These are phyloP conservation scores for Leptosphaerulina australis DNA, from an alignment of 2,329 filamentous ascomycete species.

Conservation along the genomic window DNA sequence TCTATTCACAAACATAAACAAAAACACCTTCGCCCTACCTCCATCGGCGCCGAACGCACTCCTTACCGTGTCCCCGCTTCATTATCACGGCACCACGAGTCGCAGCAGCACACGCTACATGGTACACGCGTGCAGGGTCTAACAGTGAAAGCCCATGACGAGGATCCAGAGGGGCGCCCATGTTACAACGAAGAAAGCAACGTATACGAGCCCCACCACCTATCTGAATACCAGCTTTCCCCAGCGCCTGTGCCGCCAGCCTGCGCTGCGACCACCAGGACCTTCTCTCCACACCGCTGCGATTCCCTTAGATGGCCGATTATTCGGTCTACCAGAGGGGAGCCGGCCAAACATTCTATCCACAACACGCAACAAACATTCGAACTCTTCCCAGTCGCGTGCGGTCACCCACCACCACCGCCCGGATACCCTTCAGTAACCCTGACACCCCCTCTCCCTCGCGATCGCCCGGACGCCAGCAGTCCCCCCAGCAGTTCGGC, in stretches of 20 bases:
- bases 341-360: slow-evolving; percentile 65
- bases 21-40: slow-evolving; percentile 4
- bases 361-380: slow-evolving; percentile 58
- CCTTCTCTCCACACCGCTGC: slow-evolving; percentile 28
- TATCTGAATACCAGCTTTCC: slow-evolving; percentile 43
- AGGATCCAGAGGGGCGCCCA: slow-evolving; percentile 48
- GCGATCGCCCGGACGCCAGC: slow-evolving; percentile 60
- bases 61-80: slow-evolving; percentile 24
- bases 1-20: slow-evolving; percentile 6
- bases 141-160: slow-evolving; percentile 43
- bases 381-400: slow-evolving; percentile 55
- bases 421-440: slow-evolving; percentile 52
- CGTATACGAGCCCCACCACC: slow-evolving; percentile 53
- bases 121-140: slow-evolving; percentile 35
- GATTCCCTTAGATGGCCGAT: slow-evolving; percentile 69
- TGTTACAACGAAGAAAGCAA: slow-evolving; percentile 58
- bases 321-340: slow-evolving; percentile 66
- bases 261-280: slow-evolving; percentile 41
- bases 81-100: slow-evolving; percentile 5
- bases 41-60: slow-evolving; percentile 20
- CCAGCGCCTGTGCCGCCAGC: slow-evolving; percentile 33
- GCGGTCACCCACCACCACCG: slow-evolving; percentile 54
- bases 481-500: slow-evolving; percentile 57
- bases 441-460: slow-evolving; percentile 63
- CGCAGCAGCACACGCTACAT: slow-evolving; percentile 26